phyloP scores from a whole-genome alignment of 179 eudicot species.

The Drosera spatulata region DNA sequence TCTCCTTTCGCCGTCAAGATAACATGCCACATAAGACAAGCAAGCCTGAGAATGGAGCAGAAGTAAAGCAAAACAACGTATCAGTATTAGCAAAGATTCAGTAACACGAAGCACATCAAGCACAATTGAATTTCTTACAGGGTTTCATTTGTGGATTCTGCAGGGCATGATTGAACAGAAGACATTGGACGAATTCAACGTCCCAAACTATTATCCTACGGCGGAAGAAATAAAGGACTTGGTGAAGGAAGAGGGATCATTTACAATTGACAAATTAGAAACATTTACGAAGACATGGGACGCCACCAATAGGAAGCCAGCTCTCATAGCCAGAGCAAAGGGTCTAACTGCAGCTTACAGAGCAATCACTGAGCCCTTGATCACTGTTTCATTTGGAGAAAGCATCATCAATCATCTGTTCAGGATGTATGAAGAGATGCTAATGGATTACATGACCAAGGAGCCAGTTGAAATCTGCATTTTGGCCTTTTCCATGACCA shows the following conservation, averaged over 20 bases:
- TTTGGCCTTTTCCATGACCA: too few species aligned
- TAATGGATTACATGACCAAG: too few species aligned
- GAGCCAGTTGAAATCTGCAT: too few species aligned
- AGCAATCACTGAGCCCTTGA: too few species aligned
- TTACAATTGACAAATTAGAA: slow-evolving; percentile 20
- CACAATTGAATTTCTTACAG: neutral
- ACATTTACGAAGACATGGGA: slow-evolving; percentile 19
- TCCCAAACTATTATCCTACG: slow-evolving; percentile 29
- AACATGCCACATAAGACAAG: too few species aligned
- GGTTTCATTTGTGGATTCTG: neutral
- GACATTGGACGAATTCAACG: slow-evolving; percentile 25
- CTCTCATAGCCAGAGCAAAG: too few species aligned
- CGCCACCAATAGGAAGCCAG: too few species aligned
- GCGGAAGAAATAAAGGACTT: slow-evolving; percentile 16
- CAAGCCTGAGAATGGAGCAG: too few species aligned
- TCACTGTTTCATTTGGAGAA: too few species aligned
- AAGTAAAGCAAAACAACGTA: neutral
- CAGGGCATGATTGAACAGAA: slow-evolving; percentile 30
- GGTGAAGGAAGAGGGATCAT: slow-evolving; percentile 27
- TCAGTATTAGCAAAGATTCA: neutral
- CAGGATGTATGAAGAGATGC: too few species aligned
- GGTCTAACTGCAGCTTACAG: too few species aligned
- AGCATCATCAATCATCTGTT: too few species aligned
- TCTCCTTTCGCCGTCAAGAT: neutral
- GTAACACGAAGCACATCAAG: neutral